Evolutionary conservation across 2,329 filamentous ascomycete species (phyloP).

Genomic region (Hypoxylon sp.): DNA sequence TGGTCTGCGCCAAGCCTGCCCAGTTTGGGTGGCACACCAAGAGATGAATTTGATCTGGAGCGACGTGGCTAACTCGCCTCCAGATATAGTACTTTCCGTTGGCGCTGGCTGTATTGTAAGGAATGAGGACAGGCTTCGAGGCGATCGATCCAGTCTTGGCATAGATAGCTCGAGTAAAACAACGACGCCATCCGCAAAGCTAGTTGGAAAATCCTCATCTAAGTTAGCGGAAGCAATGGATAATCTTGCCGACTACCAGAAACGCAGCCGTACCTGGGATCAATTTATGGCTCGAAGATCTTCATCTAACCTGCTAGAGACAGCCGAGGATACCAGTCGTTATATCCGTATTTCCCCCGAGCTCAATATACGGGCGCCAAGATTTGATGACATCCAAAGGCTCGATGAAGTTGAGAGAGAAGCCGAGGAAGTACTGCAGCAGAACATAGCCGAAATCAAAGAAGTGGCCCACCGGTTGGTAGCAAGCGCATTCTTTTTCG

Average conservation of each 20-base stretch:
- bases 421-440: conserved; percentile 43
- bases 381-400: conserved; percentile 50
- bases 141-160: neutral
- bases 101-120: conserved; percentile 48
- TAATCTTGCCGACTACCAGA: conserved; percentile 42
- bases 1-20: conserved; percentile 44
- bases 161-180: conserved; percentile 20
- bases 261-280: conserved; percentile 45
- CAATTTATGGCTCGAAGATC: conserved; percentile 40
- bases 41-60: conserved; percentile 50
- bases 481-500: conserved; percentile 53
- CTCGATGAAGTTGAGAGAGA: conserved; percentile 49
- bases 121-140: conserved; percentile 21
- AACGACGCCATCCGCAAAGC: conserved; percentile 40
- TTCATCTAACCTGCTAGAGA: conserved; percentile 9
- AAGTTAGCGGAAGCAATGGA: conserved; percentile 18
- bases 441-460: conserved; percentile 41
- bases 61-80: conserved; percentile 43
- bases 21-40: conserved; percentile 46
- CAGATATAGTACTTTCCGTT: conserved; percentile 51
- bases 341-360: conserved; percentile 51
- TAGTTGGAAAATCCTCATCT: neutral
- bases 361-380: conserved; percentile 47
- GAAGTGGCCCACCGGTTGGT: conserved; percentile 51
- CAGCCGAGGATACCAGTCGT: conserved; percentile 28